Percentiles rank a stretch among this genome's conserved stretches.
These are phyloP conservation scores for Helianthus tuberosus DNA, from an alignment of 129 eudicot genomes.

Conservation along the genomic window DNA sequence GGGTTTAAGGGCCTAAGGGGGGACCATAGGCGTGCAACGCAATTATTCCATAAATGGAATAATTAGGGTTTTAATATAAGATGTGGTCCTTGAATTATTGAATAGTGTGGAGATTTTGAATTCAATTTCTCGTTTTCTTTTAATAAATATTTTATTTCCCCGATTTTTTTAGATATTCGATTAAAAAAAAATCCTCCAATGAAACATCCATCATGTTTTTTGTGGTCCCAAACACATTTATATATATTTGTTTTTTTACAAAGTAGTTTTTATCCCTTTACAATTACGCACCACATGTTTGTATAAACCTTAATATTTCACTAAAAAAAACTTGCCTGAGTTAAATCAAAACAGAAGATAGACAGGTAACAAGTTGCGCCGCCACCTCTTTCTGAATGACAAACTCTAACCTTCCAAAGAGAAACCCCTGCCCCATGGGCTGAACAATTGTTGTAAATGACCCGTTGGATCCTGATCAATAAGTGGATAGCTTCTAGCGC, in stretches of 20 bases:
- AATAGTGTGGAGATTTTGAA: not conserved
- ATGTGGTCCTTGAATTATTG: slow-evolving; percentile 8
- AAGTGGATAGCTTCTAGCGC: too few relatives aligned
- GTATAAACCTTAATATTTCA: too few relatives aligned
- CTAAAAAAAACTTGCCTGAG: too few relatives aligned
- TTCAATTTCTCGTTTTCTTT: not conserved
- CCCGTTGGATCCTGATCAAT: too few relatives aligned
- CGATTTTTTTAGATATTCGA: slow-evolving; percentile 36
- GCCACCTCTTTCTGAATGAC: too few relatives aligned
- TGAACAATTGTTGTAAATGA: too few relatives aligned
- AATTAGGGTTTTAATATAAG: not conserved
- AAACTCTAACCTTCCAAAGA: too few relatives aligned
- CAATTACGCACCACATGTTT: too few relatives aligned
- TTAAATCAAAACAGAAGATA: too few relatives aligned
- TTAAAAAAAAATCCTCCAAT: not conserved
- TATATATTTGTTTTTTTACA: not conserved
- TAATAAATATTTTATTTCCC: slow-evolving; percentile 5
- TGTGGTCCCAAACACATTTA: not conserved
- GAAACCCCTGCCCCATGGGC: too few relatives aligned
- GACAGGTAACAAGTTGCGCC: too few relatives aligned
- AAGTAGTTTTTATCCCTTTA: too few relatives aligned
- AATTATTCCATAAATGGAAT: not conserved
- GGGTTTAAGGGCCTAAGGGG: not conserved
- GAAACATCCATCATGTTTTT: not conserved
- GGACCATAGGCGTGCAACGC: slow-evolving; percentile 1